Evolutionary conservation across 148 eudicot genomes (phyloP).

Genomic region (Rhododendron williamsianum): DNA sequence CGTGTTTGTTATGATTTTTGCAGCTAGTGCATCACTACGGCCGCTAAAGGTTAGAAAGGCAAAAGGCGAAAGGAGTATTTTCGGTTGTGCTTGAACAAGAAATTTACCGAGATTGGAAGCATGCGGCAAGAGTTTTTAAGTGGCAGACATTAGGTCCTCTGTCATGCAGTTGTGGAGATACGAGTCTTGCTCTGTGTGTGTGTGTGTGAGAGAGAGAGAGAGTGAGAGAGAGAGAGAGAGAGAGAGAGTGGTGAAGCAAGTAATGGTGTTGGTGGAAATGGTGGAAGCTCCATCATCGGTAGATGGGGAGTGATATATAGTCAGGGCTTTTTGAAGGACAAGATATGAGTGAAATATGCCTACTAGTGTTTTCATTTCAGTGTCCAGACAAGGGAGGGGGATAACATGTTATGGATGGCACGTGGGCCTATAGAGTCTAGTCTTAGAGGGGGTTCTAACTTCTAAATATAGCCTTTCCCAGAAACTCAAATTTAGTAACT

Average conservation of each 20-base stretch:
- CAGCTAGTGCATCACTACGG: background rate
- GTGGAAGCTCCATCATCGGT: background rate
- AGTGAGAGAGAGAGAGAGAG: background rate
- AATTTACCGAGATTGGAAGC: background rate
- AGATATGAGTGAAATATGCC: background rate
- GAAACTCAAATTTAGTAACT: background rate
- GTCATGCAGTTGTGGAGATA: background rate
- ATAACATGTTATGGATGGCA: constrained; percentile 20
- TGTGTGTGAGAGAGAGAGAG: no score
- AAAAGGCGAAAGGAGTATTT: background rate
- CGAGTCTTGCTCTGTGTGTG: background rate
- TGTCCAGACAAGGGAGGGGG: background rate
- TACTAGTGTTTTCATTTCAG: background rate
- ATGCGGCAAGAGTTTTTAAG: background rate
- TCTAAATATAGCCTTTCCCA: background rate
- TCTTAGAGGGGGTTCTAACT: background rate
- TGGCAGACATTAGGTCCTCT: background rate
- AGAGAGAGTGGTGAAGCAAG: background rate
- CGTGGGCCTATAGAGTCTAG: constrained; percentile 18
- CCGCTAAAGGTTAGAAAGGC: background rate
- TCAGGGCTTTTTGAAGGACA: background rate
- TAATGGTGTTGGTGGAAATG: background rate
- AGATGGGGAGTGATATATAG: background rate
- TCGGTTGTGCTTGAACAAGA: background rate
- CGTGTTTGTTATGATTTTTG: background rate